These are phyloP conservation scores for Podospora pseudopauciseta DNA, from an alignment of 495 filamentous ascomycete genomes.

Conservation along the genomic window DNA sequence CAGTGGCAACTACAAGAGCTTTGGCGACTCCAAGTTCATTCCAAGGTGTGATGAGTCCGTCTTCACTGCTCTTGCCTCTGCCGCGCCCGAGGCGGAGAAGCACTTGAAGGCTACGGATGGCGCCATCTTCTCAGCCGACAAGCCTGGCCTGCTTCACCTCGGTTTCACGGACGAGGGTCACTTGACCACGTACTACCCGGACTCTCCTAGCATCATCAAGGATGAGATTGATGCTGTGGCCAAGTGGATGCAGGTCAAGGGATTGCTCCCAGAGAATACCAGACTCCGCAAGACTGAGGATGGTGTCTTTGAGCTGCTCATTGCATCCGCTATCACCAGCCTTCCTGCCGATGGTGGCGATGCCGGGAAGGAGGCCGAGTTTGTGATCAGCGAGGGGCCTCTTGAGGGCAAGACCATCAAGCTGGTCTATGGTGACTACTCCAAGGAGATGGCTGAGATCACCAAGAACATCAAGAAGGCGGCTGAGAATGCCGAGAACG, in stretches of 20 bases:
- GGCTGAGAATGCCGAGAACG: slow-evolving; percentile 72
- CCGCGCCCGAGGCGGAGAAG: slow-evolving; percentile 55
- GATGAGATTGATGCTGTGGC: slow-evolving; percentile 72
- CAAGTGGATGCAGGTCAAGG: slow-evolving; percentile 70
- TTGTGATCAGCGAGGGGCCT: slow-evolving; percentile 58
- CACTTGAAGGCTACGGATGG: slow-evolving; percentile 66
- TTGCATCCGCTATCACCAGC: slow-evolving; percentile 63
- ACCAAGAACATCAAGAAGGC: slow-evolving; percentile 68
- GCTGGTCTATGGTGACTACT: slow-evolving; percentile 81
- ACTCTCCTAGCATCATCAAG: slow-evolving; percentile 79
- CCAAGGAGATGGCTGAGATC: slow-evolving; percentile 75
- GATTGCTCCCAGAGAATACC: slow-evolving; percentile 76
- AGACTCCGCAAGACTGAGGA: slow-evolving; percentile 70
- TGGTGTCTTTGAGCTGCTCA: slow-evolving; percentile 74
- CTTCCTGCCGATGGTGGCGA: slow-evolving; percentile 60
- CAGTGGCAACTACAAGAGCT: slow-evolving; percentile 91
- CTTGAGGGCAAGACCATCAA: slow-evolving; percentile 64
- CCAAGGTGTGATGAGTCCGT: slow-evolving; percentile 66
- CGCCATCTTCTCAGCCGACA: slow-evolving; percentile 68
- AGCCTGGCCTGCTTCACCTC: slow-evolving; percentile 70
- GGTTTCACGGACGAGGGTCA: slow-evolving; percentile 82
- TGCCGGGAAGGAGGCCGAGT: slow-evolving; percentile 62
- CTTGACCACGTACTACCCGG: slow-evolving; percentile 88
- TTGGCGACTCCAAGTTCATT: slow-evolving; percentile 93
- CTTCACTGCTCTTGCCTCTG: slow-evolving; percentile 67